phyloP scores from a whole-genome alignment of 352 stramenopile genomes.

The Globisporangium camurandrum region DNA sequence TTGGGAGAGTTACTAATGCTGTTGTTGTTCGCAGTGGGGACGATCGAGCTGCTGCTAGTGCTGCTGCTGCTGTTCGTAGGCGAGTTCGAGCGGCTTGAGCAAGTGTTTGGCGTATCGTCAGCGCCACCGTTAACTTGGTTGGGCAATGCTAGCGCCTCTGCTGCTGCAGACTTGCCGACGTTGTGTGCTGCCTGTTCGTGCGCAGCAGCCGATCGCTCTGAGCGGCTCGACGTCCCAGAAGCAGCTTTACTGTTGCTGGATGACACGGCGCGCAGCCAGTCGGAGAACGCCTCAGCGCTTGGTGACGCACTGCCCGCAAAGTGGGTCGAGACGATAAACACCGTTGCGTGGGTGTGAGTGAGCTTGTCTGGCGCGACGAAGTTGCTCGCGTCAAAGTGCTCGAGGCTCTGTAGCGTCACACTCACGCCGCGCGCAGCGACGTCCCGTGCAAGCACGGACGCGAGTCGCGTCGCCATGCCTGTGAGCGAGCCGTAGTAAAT shows the following conservation, averaged over 20 bases:
- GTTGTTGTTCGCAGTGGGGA: too few species aligned
- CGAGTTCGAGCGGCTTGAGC: too few species aligned
- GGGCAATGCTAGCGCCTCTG: background rate
- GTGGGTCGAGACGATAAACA: constrained; percentile 95
- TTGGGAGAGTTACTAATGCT: too few species aligned
- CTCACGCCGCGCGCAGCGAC: constrained; percentile 40
- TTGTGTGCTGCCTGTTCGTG: background rate
- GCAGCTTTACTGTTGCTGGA: background rate
- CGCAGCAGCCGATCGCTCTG: background rate
- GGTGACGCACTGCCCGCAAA: constrained; percentile 92
- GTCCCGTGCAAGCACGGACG: constrained; percentile 74
- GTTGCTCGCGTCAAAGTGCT: constrained; percentile 52
- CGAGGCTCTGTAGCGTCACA: constrained; percentile 76
- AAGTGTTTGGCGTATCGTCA: too few species aligned
- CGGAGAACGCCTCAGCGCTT: constrained; percentile 85
- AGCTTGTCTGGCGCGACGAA: constrained; percentile 24
- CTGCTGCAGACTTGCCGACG: background rate
- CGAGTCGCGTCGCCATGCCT: constrained; percentile 91
- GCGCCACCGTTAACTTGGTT: too few species aligned
- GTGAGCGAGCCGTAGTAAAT: constrained; percentile 95
- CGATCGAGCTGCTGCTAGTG: background rate
- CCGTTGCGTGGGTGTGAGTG: constrained; percentile 21
- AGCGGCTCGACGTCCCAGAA: background rate
- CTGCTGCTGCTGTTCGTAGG: background rate
- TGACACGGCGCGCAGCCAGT: constrained; percentile 59